A percentile compares a stretch with the other conserved stretches of the same genome.
Evolutionary conservation across 140 eudicot genomes (phyloP).

Genomic region (Senecio squalidus): DNA sequence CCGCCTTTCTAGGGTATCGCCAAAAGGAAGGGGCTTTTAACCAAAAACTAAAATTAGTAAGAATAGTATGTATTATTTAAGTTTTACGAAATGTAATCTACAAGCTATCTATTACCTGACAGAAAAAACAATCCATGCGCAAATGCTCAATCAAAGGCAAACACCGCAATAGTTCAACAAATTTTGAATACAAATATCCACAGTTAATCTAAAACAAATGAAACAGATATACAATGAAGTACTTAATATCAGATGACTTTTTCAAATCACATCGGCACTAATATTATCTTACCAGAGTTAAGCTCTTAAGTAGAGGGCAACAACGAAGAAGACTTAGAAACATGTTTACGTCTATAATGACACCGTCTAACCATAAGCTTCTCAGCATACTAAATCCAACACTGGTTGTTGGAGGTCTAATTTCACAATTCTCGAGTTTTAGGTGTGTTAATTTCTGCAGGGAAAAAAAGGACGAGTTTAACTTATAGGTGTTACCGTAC

Average conservation of each 20-base stretch:
- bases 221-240: too few relatives aligned
- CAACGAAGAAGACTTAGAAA: not conserved
- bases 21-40: constrained; percentile 1
- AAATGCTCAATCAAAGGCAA: too few relatives aligned
- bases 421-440: not conserved
- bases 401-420: not conserved
- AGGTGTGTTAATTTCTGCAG: not conserved
- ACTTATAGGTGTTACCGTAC: not conserved
- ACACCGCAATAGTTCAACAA: too few relatives aligned
- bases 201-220: not conserved
- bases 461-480: not conserved
- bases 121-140: not conserved
- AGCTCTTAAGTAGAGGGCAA: constrained; percentile 8
- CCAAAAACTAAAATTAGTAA: too few relatives aligned
- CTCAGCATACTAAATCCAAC: not conserved
- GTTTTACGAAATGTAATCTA: not conserved
- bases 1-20: not conserved
- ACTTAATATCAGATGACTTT: not conserved
- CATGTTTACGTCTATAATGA: not conserved
- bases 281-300: constrained; percentile 3
- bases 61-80: not conserved
- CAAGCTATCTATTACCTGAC: not conserved
- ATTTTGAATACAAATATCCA: not conserved
- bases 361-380: not conserved
- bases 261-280: not conserved